These are phyloP conservation scores for Xylaria hypoxylon DNA, from an alignment of 2,329 filamentous ascomycete genomes.

Conservation along the genomic window DNA sequence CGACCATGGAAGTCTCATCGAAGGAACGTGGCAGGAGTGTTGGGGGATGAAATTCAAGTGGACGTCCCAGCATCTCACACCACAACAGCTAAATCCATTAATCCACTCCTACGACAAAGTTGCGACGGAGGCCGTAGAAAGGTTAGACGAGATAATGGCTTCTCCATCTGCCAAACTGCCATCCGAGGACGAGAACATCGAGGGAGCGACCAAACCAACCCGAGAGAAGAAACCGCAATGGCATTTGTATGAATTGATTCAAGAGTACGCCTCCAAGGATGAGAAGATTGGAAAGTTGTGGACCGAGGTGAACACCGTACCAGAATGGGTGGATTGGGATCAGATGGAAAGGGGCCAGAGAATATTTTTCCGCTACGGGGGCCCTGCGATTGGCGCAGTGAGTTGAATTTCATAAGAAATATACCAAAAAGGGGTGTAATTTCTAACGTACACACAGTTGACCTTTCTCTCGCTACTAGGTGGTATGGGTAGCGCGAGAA, in stretches of 20 bases:
- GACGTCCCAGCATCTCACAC: constrained; percentile 71
- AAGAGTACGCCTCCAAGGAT: constrained; percentile 68
- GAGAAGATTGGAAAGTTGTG: constrained; percentile 68
- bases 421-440: not conserved
- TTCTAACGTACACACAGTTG: constrained; percentile 43
- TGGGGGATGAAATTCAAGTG: constrained; percentile 79
- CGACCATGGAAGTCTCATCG: not conserved
- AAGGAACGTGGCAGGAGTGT: constrained; percentile 42
- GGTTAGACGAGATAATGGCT: constrained; percentile 71
- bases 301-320: constrained; percentile 73
- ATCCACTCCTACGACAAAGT: constrained; percentile 76
- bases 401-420: constrained; percentile 35
- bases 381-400: constrained; percentile 70
- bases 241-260: constrained; percentile 73
- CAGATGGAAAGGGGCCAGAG: constrained; percentile 80
- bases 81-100: constrained; percentile 68
- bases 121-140: constrained; percentile 73
- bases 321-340: constrained; percentile 81
- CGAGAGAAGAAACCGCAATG: constrained; percentile 53
- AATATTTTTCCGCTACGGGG: constrained; percentile 81
- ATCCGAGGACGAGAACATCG: constrained; percentile 41
- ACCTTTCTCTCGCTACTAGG: constrained; percentile 73
- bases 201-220: constrained; percentile 41
- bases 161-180: constrained; percentile 44
- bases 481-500: constrained; percentile 77